These are phyloP conservation scores for Mycosphaerella sp. DNA, from an alignment of 2,329 filamentous ascomycete genomes.

Conservation along the genomic window DNA sequence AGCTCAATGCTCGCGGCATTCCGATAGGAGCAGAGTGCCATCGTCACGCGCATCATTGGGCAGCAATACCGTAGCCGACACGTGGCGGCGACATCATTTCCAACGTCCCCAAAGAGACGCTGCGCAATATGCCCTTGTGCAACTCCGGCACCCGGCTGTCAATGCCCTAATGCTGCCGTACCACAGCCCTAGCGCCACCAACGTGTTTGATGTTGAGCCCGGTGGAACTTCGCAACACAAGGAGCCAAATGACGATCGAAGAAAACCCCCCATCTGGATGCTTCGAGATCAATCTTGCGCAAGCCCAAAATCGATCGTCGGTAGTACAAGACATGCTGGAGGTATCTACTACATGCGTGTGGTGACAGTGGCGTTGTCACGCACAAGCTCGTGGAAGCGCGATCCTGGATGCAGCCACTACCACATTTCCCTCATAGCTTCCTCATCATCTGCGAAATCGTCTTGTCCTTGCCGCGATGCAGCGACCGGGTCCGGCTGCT, in stretches of 20 bases:
- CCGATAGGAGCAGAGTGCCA: not conserved
- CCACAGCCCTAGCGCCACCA: constrained; percentile 14
- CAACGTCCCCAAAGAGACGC: constrained; percentile 1
- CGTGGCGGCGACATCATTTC: not conserved
- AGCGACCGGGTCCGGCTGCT: not conserved
- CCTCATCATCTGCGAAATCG: constrained; percentile 57
- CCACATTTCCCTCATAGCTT: constrained; percentile 52
- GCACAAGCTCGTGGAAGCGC: not conserved
- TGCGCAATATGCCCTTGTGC: constrained; percentile 4
- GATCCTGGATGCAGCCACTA: not conserved
- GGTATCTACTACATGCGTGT: not conserved
- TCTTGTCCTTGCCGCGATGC: constrained; percentile 20
- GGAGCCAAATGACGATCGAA: not conserved
- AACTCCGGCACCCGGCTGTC: not conserved
- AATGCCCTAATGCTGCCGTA: constrained; percentile 6
- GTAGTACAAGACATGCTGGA: not conserved
- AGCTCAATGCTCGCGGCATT: not conserved
- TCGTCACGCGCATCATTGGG: constrained; percentile 4
- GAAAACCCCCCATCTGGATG: not conserved
- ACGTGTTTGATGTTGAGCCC: constrained; percentile 13
- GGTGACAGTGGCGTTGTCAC: not conserved
- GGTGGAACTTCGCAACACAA: constrained; percentile 2
- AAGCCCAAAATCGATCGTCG: not conserved
- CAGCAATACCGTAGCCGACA: constrained; percentile 7
- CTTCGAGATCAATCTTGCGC: not conserved